Conservation (phyloP, 2,329 filamentous ascomycete species). For the Ceratocystiopsis brevicomis region DNA sequence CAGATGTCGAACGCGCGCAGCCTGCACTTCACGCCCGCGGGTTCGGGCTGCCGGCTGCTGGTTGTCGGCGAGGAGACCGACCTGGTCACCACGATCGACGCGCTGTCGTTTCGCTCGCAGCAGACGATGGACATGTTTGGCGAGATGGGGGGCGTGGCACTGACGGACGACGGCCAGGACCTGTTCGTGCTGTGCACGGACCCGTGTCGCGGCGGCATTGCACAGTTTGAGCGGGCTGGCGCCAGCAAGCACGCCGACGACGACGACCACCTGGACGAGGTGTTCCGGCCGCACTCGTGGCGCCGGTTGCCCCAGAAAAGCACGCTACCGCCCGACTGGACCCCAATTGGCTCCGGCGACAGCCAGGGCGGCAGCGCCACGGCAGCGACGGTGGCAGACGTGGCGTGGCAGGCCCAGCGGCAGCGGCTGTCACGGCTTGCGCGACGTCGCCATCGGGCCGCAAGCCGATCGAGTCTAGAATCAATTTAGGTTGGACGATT, state of each 20-base stretch:
- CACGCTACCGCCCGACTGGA: too few species aligned
- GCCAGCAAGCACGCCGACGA: background rate
- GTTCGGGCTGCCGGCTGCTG: constrained; percentile 46
- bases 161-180: constrained; percentile 47
- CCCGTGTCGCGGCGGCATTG: constrained; percentile 42
- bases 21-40: constrained; percentile 52
- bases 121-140: constrained; percentile 60
- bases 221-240: constrained; percentile 38
- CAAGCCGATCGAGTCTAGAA: too few species aligned
- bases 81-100: constrained; percentile 51
- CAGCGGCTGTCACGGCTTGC: too few species aligned
- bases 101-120: constrained; percentile 40
- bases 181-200: constrained; percentile 53
- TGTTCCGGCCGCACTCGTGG: too few species aligned
- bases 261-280: too few species aligned
- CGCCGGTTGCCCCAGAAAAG: too few species aligned
- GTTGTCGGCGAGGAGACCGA: constrained; percentile 62
- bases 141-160: constrained; percentile 49
- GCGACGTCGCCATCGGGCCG: too few species aligned
- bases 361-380: too few species aligned
- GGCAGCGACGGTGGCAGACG: too few species aligned
- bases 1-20: constrained; percentile 52
- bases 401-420: too few species aligned
- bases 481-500: too few species aligned
- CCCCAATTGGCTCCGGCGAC: too few species aligned